Base-by-base conservation (phyloP, 2,329 filamentous ascomycete species). In the Lasiodiplodia hormozganensis region DNA sequence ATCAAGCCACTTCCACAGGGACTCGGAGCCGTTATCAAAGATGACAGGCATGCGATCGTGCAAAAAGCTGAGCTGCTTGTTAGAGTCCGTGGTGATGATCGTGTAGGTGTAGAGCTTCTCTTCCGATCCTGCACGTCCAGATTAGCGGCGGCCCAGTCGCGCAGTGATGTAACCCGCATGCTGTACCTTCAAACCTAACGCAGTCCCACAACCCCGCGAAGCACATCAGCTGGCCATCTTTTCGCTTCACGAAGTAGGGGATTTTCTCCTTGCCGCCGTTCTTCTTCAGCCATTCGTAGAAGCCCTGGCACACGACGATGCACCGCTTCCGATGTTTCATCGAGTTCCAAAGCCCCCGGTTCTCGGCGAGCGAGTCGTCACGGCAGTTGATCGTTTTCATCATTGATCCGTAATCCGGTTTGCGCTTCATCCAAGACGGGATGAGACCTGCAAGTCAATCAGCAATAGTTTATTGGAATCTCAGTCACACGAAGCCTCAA, bases 21-120 rank as follows among this genome's bases (percentile, higher is more conserved):
- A 86, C 1, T 92, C 86, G 0, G 90, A 93, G 4, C 89, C 89
- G 4, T 92, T 89, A 6, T 97, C 90, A 0, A 99, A 79, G 36
- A 98, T 92, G 6, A 97, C 95, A 0, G 96, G 96, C 96, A 99
- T 99, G 18, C 96, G 90, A 75, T 97, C 91, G 77, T 99, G 96
- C 21, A 99, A 84, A 72, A 97, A 98, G 34, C 85, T 89, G 60
- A 98, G 84, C 77, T 95, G 91, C 70, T 89, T 84, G 74, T 95
- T 97, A 8, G 93, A 92, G 70, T 90, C 87, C 1, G 95, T 98
- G 0, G 96, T 99, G 78, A 98, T 95, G 76, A 99, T 89, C 1
- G 94, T 95, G 79, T 97, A 99, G 0, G 93, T 96, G 77, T 95
- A 97, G 5, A 89, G 81, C 77, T 90, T 92, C 71, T 92, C 86